Base-by-base conservation (phyloP, 2,329 filamentous ascomycete species). In the Pseudogymnoascus sp. region DNA sequence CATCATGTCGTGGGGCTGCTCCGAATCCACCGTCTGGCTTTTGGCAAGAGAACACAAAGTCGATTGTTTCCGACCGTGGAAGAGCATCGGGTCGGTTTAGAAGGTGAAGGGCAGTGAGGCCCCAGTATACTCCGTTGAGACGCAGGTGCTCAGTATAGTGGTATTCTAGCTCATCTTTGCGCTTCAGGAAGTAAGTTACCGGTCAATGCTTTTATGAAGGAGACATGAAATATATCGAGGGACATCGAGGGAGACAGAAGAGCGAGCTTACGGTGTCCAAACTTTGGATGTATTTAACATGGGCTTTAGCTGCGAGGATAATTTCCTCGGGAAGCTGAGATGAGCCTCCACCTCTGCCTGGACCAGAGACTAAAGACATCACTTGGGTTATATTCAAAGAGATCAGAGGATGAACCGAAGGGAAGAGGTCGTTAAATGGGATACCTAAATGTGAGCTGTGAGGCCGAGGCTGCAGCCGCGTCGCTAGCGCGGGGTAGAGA, bases 111-210 rank as follows among this genome's bases (percentile, higher is more conserved):
- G 93, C 89, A 6, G 88, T 95, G 63, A 99, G 78, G 12, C 95
- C 95, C 95, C 95, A 99, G 77, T 99, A 99, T 59, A 99, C 84
- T 50, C 95, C 95, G 74, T 95, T 97, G 64, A 99, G 84, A 65
- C 95, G 91, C 68, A 99, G 82, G 75, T 99, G 95, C 77, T 99
- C 93, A 12, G 95, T 99, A 73, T 98, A 82, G 89, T 93, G 97
- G 79, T 98, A 99, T 76, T 97, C 92, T 70, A 96, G 87, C 77
- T 97, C 91, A 81, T 98, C 92, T 78, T 90, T 92, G 73, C 89
- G 88, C 86, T 89, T 78, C 70, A 66, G 70, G 72, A 67, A 66
- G 72, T 80, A 72, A 67, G 64, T 61, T 46, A 19, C 22, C 7
- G 19, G 71, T 72, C 71, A 72, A 73, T 67, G 2, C n/a, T 14